Conservation (phyloP, 495 filamentous ascomycete genomes). For the Stereocaulon alpinum region DNA sequence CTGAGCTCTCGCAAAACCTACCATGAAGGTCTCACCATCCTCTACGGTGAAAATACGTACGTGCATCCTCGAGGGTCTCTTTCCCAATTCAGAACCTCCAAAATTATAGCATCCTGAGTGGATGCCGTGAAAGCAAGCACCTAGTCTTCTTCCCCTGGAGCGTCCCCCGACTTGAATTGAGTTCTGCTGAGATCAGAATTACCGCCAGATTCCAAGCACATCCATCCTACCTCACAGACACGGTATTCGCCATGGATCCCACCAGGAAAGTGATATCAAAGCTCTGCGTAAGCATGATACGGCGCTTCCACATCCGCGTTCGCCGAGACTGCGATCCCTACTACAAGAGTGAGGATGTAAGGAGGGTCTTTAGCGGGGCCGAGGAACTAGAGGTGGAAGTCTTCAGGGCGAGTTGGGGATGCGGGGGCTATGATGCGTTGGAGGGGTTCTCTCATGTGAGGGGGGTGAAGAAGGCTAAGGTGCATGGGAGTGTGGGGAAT, state of each 20-base stretch:
- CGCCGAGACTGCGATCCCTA: conserved; percentile 14
- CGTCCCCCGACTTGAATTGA: too few species aligned
- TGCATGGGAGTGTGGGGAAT: conserved; percentile 12
- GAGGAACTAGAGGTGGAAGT: conserved; percentile 16
- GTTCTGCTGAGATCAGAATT: too few species aligned
- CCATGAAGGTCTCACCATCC: conserved; percentile 34
- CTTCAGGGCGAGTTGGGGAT: conserved; percentile 14
- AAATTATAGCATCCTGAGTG: too few species aligned
- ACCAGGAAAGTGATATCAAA: neutral
- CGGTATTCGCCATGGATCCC: conserved; percentile 16
- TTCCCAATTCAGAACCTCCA: too few species aligned
- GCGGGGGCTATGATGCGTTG: conserved; percentile 12
- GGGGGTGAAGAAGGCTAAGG: conserved; percentile 12
- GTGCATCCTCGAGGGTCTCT: too few species aligned
- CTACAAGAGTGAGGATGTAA: neutral
- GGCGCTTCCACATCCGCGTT: conserved; percentile 11
- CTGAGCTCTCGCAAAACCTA: conserved; percentile 30
- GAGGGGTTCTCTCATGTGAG: conserved; percentile 10
- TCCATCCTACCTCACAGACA: conserved; percentile 31
- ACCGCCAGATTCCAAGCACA: conserved; percentile 37
- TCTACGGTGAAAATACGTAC: conserved; percentile 37
- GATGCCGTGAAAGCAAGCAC: too few species aligned
- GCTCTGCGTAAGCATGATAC: neutral
- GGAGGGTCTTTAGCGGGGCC: neutral
- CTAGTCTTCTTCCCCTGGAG: too few species aligned